Percentiles rank a stretch among this genome's conserved stretches.
These are phyloP conservation scores for Aspergillus sp. DNA, from an alignment of 2,329 filamentous ascomycete species.

Conservation along the genomic window DNA sequence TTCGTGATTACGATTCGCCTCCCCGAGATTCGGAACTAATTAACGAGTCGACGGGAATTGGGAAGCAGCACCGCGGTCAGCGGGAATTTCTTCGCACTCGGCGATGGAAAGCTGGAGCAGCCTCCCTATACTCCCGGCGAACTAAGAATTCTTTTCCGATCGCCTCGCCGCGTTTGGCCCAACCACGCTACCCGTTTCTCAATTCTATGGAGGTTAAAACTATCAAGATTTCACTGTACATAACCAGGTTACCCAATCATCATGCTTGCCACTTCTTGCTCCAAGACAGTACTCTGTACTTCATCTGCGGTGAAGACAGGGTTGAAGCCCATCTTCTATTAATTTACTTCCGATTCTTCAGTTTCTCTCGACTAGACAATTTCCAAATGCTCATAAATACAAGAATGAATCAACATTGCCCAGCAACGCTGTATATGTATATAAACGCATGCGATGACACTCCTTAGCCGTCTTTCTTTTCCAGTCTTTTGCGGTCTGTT, in stretches of 20 bases:
- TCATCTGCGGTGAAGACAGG: neutral
- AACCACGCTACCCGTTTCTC: neutral
- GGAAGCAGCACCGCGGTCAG: slow-evolving; percentile 3
- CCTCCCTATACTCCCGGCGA: slow-evolving; percentile 4
- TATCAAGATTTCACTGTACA: neutral
- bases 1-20: neutral
- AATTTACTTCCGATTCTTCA: neutral
- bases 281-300: neutral
- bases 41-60: slow-evolving; percentile 2
- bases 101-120: neutral
- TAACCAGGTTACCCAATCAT: neutral
- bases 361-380: neutral
- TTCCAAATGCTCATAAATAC: neutral
- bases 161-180: slow-evolving; percentile 19
- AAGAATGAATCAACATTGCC: neutral
- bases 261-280: neutral
- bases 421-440: neutral
- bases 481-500: slow-evolving; percentile 58
- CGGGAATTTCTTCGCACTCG: neutral
- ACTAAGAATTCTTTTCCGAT: slow-evolving; percentile 18
- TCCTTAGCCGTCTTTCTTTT: slow-evolving; percentile 23
- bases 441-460: neutral
- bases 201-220: neutral
- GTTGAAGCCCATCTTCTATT: neutral
- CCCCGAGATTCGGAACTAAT: neutral